Conservation (phyloP, 257 asterid species). For the Forsythia viridissima region DNA sequence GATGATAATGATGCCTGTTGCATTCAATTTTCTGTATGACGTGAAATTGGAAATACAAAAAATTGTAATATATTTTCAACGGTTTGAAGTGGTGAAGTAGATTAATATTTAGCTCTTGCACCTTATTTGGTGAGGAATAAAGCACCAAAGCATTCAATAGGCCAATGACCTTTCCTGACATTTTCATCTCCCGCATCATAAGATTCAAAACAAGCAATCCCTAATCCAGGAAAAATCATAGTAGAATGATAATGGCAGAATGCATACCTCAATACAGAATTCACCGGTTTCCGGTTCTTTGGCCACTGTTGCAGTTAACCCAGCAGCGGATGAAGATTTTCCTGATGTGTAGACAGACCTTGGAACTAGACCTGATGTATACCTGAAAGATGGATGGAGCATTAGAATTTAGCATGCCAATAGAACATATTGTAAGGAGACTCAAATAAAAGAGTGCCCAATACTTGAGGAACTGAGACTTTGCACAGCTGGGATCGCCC, state of each 20-base stretch:
- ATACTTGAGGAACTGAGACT: conserved; percentile 96
- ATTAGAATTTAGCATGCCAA: conserved; percentile 1
- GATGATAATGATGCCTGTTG: neutral
- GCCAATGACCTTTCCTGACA: neutral
- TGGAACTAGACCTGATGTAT: conserved; percentile 82
- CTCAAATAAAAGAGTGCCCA: conserved; percentile 12
- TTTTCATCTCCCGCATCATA: neutral
- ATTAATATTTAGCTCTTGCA: neutral
- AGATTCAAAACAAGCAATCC: conserved; percentile 7
- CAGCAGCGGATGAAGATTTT: conserved; percentile 98
- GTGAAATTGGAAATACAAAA: neutral
- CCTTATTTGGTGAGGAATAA: neutral
- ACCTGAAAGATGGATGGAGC: conserved; percentile 48
- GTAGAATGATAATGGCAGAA: neutral
- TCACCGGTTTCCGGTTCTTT: conserved; percentile 99
- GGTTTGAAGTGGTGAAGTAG: neutral
- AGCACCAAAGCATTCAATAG: conserved; percentile 5
- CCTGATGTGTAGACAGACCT: conserved; percentile 99
- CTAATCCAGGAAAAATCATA: neutral
- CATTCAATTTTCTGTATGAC: too few species aligned
- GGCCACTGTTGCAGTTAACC: conserved; percentile 98
- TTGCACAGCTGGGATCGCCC: conserved; percentile 99
- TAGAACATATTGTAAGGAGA: conserved; percentile 11
- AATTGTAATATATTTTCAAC: neutral
- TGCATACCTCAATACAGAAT: conserved; percentile 91